These are phyloP conservation scores for Camellia oleifera DNA, from an alignment of 179 eudicot genomes.

Conservation along the genomic window DNA sequence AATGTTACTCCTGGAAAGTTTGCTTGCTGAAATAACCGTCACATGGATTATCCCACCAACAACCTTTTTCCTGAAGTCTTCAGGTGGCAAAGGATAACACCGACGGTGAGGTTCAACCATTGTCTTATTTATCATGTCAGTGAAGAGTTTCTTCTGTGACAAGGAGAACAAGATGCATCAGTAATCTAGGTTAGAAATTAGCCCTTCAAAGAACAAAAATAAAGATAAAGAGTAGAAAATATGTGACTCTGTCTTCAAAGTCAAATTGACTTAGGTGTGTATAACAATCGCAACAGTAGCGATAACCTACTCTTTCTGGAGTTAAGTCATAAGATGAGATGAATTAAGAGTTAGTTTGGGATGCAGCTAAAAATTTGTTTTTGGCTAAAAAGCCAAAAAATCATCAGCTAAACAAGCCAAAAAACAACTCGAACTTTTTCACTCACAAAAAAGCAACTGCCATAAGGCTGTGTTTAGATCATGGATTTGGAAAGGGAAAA, in stretches of 20 bases:
- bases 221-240: background rate
- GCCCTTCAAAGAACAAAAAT: background rate
- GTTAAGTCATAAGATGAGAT: background rate
- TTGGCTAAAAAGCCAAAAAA: too few species aligned
- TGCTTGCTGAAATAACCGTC: constrained; percentile 65
- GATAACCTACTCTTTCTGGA: background rate
- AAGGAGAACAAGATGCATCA: constrained; percentile 11
- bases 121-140: constrained; percentile 72
- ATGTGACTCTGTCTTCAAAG: too few species aligned
- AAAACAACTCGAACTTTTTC: too few species aligned
- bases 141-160: constrained; percentile 65
- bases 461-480: too few species aligned
- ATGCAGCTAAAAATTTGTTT: too few species aligned
- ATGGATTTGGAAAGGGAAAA: too few species aligned
- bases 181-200: background rate
- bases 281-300: background rate
- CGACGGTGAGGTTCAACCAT: constrained; percentile 98
- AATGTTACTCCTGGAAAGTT: constrained; percentile 44
- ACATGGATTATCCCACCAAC: constrained; percentile 82
- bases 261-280: background rate
- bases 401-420: too few species aligned
- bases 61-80: constrained; percentile 70
- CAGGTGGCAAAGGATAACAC: constrained; percentile 64
- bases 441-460: too few species aligned
- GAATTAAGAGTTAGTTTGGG: background rate